phyloP scores from a whole-genome alignment of 257 asterid genomes.

The Rhazya stricta region DNA sequence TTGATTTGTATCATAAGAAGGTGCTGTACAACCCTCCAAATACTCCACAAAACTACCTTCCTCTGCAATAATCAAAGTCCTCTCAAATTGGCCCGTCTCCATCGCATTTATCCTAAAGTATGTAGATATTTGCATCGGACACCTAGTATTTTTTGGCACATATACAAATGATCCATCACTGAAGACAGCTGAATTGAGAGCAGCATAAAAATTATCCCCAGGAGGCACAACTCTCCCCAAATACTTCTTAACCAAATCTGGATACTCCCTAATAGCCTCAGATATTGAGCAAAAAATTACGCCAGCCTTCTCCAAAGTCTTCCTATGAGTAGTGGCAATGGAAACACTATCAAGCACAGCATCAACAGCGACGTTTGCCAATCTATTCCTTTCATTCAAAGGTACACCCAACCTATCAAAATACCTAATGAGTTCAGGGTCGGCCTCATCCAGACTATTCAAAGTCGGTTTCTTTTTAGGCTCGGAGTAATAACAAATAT shows the following conservation, averaged over 20 bases:
- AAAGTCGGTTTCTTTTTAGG: constrained; percentile 87
- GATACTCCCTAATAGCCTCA: constrained; percentile 81
- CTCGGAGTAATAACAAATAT: constrained; percentile 73
- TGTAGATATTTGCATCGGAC: constrained; percentile 95
- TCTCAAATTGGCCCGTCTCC: constrained; percentile 98
- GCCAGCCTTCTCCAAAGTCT: constrained; percentile 75
- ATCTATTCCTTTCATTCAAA: constrained; percentile 71
- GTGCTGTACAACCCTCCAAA: constrained; percentile 98
- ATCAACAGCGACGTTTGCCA: constrained; percentile 95
- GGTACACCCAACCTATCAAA: constrained; percentile 88
- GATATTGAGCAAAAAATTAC: constrained; percentile 94
- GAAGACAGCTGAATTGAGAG: constrained; percentile 84
- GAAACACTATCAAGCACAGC: constrained; percentile 96
- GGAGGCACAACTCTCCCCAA: constrained; percentile 83
- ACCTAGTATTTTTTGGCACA: constrained; percentile 70
- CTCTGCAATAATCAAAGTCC: constrained; percentile 87
- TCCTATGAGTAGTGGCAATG: constrained; percentile 86
- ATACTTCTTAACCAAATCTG: constrained; percentile 69
- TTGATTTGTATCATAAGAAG: constrained; percentile 85
- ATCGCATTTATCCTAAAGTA: constrained; percentile 90
- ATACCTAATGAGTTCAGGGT: constrained; percentile 72
- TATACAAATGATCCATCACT: constrained; percentile 98
- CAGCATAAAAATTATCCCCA: constrained; percentile 80
- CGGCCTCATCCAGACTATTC: constrained; percentile 84
- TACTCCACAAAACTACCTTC: constrained; percentile 94